Evolutionary conservation across 371 early-diverging fungal species (phyloP).

Genomic region (Conidiobolus incongruus): DNA sequence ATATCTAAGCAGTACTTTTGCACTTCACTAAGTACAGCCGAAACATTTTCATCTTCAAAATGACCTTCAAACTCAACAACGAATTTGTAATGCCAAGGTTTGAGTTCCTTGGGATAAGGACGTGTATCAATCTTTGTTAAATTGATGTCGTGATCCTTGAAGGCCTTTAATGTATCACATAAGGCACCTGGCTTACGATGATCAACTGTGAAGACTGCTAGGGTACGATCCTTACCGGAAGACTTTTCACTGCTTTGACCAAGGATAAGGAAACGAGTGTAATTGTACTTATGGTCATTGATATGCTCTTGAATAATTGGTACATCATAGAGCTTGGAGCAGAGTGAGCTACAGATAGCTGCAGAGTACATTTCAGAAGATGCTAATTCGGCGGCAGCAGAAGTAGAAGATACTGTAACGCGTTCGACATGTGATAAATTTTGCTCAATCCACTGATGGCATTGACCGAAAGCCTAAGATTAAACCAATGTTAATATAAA

Average conservation of each 20-base stretch:
- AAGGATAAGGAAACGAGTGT: slow-evolving; percentile 76
- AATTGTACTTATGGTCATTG: slow-evolving; percentile 46
- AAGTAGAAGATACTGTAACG: slow-evolving; percentile 60
- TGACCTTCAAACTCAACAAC: slow-evolving; percentile 75
- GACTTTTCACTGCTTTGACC: slow-evolving; percentile 44
- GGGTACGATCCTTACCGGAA: slow-evolving; percentile 51
- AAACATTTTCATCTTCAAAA: slow-evolving; percentile 33
- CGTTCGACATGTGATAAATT: slow-evolving; percentile 46
- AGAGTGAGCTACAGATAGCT: slow-evolving; percentile 59
- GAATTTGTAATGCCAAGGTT: slow-evolving; percentile 82
- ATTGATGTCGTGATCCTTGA: slow-evolving; percentile 61
- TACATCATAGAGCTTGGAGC: slow-evolving; percentile 61
- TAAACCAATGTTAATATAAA: neutral
- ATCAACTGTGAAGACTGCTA: slow-evolving; percentile 67
- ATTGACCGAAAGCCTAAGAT: slow-evolving; percentile 63
- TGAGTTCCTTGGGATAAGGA: slow-evolving; percentile 33
- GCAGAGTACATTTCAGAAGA: slow-evolving; percentile 56
- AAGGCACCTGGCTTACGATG: slow-evolving; percentile 78
- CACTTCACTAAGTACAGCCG: slow-evolving; percentile 28
- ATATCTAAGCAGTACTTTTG: slow-evolving; percentile 48
- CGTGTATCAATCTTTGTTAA: slow-evolving; percentile 81
- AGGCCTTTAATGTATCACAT: slow-evolving; percentile 58
- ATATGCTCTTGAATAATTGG: slow-evolving; percentile 47
- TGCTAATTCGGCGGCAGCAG: slow-evolving; percentile 72
- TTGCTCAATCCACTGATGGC: slow-evolving; percentile 40